Percentiles rank a stretch among this genome's conserved stretches.
phyloP scores from a whole-genome alignment of 2,329 filamentous ascomycete species.

The Penicillium sp. region DNA sequence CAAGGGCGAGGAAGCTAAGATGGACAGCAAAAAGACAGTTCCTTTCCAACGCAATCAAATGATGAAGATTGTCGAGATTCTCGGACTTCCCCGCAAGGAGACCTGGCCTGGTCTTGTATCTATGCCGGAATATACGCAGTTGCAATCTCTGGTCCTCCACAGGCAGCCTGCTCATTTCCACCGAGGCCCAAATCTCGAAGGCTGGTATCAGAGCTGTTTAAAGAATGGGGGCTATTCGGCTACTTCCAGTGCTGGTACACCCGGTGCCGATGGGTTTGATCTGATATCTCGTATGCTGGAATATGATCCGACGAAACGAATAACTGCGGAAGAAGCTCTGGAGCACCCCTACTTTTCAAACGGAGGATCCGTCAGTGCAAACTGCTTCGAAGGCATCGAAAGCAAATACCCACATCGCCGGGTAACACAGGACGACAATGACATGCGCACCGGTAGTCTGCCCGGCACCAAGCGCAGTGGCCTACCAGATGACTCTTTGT shows the following conservation, averaged over 20 bases:
- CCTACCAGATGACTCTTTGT: slow-evolving; percentile 75
- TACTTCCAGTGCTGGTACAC: slow-evolving; percentile 51
- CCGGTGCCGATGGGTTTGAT: slow-evolving; percentile 75
- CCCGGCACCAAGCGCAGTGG: slow-evolving; percentile 89
- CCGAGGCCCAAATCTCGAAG: slow-evolving; percentile 63
- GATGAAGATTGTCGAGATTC: slow-evolving; percentile 97
- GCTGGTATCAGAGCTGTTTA: slow-evolving; percentile 74
- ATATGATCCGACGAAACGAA: slow-evolving; percentile 84
- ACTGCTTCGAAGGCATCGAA: slow-evolving; percentile 88
- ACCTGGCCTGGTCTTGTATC: slow-evolving; percentile 79
- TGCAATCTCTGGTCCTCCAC: slow-evolving; percentile 52
- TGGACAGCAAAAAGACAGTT: slow-evolving; percentile 96
- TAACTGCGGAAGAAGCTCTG: slow-evolving; percentile 86
- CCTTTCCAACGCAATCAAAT: slow-evolving; percentile 98
- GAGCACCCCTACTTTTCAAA: slow-evolving; percentile 84
- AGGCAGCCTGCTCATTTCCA: slow-evolving; percentile 50
- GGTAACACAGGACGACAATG: slow-evolving; percentile 92
- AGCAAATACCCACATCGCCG: slow-evolving; percentile 85
- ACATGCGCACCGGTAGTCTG: slow-evolving; percentile 84
- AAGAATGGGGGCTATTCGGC: slow-evolving; percentile 56
- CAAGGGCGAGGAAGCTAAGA: slow-evolving; percentile 98
- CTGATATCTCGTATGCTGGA: slow-evolving; percentile 80
- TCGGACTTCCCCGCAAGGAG: slow-evolving; percentile 85
- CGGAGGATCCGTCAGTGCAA: slow-evolving; percentile 65
- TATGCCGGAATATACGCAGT: slow-evolving; percentile 82